These are phyloP conservation scores for Talaromyces atroroseus DNA, from an alignment of 2,329 filamentous ascomycete species.

Conservation along the genomic window DNA sequence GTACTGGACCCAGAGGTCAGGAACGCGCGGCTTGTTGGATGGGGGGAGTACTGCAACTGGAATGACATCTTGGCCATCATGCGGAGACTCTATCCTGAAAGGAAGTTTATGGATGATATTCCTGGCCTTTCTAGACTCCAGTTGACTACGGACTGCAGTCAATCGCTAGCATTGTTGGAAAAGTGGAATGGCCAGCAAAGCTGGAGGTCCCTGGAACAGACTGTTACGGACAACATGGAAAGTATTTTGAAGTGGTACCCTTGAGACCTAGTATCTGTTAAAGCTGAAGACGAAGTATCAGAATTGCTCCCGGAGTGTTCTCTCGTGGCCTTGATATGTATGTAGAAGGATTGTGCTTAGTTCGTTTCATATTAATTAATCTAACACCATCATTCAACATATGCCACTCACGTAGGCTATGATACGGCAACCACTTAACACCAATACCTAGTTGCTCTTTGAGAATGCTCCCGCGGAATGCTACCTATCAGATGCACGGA, in stretches of 20 bases:
- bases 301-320: too few species aligned
- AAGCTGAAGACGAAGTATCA: too few species aligned
- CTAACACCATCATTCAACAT: too few species aligned
- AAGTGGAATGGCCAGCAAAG: constrained; percentile 8
- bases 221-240: background rate
- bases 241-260: background rate
- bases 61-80: constrained; percentile 9
- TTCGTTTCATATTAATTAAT: too few species aligned
- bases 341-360: too few species aligned
- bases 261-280: too few species aligned
- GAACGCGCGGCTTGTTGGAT: background rate
- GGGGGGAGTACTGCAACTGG: constrained; percentile 8
- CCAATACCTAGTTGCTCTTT: too few species aligned
- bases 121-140: background rate
- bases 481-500: too few species aligned
- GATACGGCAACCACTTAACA: too few species aligned
- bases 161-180: constrained; percentile 6
- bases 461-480: too few species aligned
- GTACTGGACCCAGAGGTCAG: constrained; percentile 4
- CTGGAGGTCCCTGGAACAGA: constrained; percentile 3
- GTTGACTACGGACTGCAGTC: constrained; percentile 1
- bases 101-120: constrained; percentile 5
- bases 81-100: constrained; percentile 3
- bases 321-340: too few species aligned
- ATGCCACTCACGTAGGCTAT: too few species aligned